A percentile compares a stretch with the other conserved stretches of the same genome.
These are phyloP conservation scores for Spergularia bocconei DNA, from an alignment of 148 eudicot species.

Conservation along the genomic window DNA sequence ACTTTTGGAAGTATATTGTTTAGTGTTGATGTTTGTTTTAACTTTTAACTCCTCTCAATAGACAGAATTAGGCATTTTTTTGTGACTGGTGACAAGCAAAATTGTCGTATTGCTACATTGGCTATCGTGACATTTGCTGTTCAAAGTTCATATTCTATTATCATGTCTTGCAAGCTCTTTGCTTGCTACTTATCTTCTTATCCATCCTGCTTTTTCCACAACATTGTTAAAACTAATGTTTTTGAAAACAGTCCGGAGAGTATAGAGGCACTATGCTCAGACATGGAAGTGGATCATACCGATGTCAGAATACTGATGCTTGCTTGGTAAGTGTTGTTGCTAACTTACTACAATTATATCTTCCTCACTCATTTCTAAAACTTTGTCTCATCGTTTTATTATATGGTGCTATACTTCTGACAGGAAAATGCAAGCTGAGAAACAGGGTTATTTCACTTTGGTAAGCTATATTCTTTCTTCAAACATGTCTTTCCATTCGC, in stretches of 20 bases:
- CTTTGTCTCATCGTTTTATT: conserved; percentile 3
- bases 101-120: neutral
- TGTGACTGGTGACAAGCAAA: too few relatives aligned
- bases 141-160: neutral
- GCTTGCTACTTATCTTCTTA: neutral
- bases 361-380: neutral
- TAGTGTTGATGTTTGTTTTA: too few relatives aligned
- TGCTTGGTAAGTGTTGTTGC: conserved; percentile 62
- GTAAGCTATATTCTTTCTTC: conserved; percentile 43
- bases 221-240: neutral
- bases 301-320: conserved; percentile 87
- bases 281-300: conserved; percentile 78
- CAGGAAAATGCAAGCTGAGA: conserved; percentile 96
- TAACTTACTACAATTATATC: neutral
- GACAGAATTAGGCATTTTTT: too few relatives aligned
- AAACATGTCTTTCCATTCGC: neutral
- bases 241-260: conserved; percentile 74
- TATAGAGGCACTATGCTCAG: conserved; percentile 78
- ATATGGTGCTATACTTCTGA: conserved; percentile 12
- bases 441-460: conserved; percentile 84
- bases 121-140: neutral
- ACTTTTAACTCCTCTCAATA: too few relatives aligned
- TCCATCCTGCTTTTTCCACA: neutral
- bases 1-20: too few relatives aligned
- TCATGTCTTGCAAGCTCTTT: neutral